phyloP scores from a whole-genome alignment of 345 rosid genomes.

The Pugionium cornutum region DNA sequence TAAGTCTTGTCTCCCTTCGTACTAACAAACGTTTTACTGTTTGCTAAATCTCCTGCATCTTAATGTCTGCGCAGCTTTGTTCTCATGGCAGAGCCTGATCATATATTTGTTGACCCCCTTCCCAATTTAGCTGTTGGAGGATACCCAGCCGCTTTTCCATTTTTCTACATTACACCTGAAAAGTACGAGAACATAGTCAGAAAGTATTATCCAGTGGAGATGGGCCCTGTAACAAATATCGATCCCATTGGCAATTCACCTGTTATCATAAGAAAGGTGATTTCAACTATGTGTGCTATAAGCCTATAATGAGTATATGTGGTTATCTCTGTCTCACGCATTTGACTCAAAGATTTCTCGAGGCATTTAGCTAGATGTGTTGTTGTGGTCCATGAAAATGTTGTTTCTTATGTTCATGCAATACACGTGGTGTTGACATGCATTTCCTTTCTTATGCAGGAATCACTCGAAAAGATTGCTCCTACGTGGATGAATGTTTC shows the following conservation, averaged over 20 bases:
- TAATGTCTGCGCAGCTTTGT: conserved; percentile 59
- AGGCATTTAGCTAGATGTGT: conserved; percentile 19
- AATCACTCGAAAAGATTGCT: conserved; percentile 75
- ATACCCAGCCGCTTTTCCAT: conserved; percentile 80
- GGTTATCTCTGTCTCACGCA: conserved; percentile 16
- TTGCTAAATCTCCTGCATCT: conserved; percentile 5
- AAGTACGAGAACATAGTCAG: conserved; percentile 55
- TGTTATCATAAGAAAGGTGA: conserved; percentile 78
- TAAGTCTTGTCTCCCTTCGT: conserved; percentile 41
- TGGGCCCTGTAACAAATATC: conserved; percentile 70
- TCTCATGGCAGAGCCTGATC: conserved; percentile 97
- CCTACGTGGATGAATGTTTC: conserved; percentile 99
- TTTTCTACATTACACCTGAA: conserved; percentile 82
- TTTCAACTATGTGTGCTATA: not conserved
- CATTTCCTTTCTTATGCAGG: conserved; percentile 44
- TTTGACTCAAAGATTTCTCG: not conserved
- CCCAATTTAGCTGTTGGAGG: conserved; percentile 75
- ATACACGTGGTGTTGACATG: not conserved
- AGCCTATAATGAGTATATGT: not conserved
- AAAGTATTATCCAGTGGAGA: conserved; percentile 69
- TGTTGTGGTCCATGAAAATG: not conserved
- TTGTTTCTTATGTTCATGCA: conserved; percentile 13
- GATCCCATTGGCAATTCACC: conserved; percentile 95
- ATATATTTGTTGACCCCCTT: conserved; percentile 73
- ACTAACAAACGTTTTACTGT: not conserved